These are phyloP conservation scores for Helichrysum umbraculigerum DNA, from an alignment of 129 eudicot genomes.

Conservation along the genomic window DNA sequence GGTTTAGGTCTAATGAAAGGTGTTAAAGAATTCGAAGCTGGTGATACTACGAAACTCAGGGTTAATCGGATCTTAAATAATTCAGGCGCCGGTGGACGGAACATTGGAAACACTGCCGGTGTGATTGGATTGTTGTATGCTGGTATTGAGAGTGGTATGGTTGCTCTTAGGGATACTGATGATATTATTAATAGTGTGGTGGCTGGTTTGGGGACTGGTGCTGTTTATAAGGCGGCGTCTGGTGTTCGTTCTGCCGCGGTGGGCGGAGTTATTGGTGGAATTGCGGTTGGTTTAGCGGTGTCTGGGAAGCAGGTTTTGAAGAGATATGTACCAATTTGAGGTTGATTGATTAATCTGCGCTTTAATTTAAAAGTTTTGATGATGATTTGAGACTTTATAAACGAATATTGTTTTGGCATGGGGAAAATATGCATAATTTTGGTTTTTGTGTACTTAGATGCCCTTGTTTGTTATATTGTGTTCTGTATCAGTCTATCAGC, in stretches of 20 bases:
- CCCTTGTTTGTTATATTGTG: constrained; percentile 12
- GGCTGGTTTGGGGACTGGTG: constrained; percentile 93
- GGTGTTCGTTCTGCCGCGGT: constrained; percentile 93
- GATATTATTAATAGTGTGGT: constrained; percentile 78
- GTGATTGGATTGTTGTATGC: constrained; percentile 81
- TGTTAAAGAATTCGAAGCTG: constrained; percentile 56
- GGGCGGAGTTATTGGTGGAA: constrained; percentile 91
- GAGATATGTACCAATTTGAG: constrained; percentile 78
- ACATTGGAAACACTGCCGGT: constrained; percentile 73
- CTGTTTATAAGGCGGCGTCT: constrained; percentile 74
- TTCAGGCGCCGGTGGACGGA: constrained; percentile 68
- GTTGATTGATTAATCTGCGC: not conserved
- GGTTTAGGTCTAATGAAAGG: constrained; percentile 63
- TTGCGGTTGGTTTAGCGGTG: constrained; percentile 71
- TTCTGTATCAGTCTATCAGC: constrained; percentile 15
- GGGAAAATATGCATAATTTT: constrained; percentile 24
- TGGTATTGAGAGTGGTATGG: constrained; percentile 92
- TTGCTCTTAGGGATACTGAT: constrained; percentile 72
- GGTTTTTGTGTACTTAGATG: constrained; percentile 23
- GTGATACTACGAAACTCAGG: constrained; percentile 66
- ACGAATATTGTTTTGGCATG: constrained; percentile 29
- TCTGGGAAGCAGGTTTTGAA: constrained; percentile 74
- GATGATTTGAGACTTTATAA: constrained; percentile 21
- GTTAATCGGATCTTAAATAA: constrained; percentile 72
- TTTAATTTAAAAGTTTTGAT: constrained; percentile 38